These are phyloP conservation scores for Rhizopogon vinicolor DNA, from an alignment of 768 basidiomycete species.

Conservation along the genomic window DNA sequence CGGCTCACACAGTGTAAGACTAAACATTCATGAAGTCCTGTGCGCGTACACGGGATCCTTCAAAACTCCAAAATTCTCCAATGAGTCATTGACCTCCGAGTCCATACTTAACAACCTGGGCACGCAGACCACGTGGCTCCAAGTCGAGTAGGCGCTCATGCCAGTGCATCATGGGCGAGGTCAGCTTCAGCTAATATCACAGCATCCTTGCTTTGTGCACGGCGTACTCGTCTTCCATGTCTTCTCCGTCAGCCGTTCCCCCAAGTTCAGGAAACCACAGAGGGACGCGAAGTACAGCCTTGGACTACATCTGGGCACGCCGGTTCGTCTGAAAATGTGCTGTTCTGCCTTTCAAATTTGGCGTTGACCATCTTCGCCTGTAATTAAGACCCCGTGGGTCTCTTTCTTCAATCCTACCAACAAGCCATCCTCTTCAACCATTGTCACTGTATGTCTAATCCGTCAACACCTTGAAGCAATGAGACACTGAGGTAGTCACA, in stretches of 20 bases:
- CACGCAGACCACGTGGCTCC: too few relatives aligned
- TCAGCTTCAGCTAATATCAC: too few relatives aligned
- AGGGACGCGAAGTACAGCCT: neutral
- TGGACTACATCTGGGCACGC: neutral
- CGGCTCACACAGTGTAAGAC: too few relatives aligned
- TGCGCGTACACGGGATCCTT: too few relatives aligned
- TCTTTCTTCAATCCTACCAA: neutral
- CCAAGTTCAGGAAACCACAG: neutral
- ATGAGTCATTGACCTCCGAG: too few relatives aligned
- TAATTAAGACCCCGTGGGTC: neutral
- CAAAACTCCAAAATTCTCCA: too few relatives aligned
- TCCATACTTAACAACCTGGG: too few relatives aligned
- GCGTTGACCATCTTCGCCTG: neutral
- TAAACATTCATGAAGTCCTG: too few relatives aligned
- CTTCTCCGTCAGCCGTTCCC: neutral
- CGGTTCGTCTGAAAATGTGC: neutral
- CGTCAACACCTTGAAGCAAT: neutral
- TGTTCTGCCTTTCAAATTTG: neutral
- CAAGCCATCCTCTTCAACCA: neutral
- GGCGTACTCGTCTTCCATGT: neutral
- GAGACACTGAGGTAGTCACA: neutral
- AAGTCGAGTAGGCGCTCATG: too few relatives aligned
- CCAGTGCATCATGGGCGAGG: too few relatives aligned
- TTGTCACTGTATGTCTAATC: neutral
- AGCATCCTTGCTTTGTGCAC: too few relatives aligned